Evolutionary conservation across 345 rosid genomes (phyloP), one percentile per base, ranked within the genome.

Genomic region (Syzygium oleosum): DNA sequence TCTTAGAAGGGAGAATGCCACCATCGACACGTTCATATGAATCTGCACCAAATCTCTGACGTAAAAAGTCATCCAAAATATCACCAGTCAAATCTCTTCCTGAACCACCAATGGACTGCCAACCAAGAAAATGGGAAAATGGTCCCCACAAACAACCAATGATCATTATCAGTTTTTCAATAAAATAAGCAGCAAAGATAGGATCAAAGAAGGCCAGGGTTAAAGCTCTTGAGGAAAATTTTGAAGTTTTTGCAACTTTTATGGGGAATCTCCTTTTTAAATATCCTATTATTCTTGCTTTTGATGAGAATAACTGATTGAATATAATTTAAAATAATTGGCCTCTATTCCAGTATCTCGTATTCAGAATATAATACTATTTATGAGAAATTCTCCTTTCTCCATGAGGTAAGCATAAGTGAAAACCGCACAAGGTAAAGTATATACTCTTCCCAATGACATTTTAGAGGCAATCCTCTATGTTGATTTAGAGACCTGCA

Each of bases 21-120:
- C 91, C 90, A 86, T 94, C 98, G 89, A 94, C 86, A 55, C 99
- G 96, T 89, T 96, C 99, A 92, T 96, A 98, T 87, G 95, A 94
- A 86, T 94, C 91, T 73, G 84, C 59, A 88, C 99, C 99, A 94
- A 94, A 96, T 90, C 96, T 94, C 55, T 91, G 94, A 31, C 91
- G 90, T 91, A 96, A 22, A 84, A 94, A 93, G 91, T 96, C 98
- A 89, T 98, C 99, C 91, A 98, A 92, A 88, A 98, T 93, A 93
- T 96, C 97, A 88, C 96, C 97, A 89, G 94, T 89, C 59, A 90
- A 90, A 89, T 93, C 90, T 90, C 89, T 93, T 87, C 90, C 95
- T 89, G 89, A 90, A 85, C 90, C 91, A 85, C 94, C 89, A 87
- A 91, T 88, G 61, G 93, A 91, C 99, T 98, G 98, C 55, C 87